phyloP scores from a whole-genome alignment of 108 stramenopile genomes.

The Mediolabrus comicus region DNA sequence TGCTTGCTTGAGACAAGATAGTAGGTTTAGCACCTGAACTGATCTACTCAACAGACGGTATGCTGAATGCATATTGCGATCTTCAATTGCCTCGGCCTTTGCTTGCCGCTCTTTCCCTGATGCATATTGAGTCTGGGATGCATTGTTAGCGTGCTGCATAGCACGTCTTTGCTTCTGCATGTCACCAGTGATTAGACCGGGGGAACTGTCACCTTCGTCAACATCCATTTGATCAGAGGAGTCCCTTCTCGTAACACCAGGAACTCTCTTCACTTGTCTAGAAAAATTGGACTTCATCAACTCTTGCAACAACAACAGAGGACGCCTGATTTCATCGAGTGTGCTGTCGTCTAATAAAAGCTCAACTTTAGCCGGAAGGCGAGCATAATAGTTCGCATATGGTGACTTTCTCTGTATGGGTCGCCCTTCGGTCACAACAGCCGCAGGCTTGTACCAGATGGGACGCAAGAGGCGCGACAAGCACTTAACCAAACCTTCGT shows the following conservation, averaged over 20 bases:
- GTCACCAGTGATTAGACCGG: slow-evolving; percentile 52
- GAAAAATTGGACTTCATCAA: slow-evolving; percentile 61
- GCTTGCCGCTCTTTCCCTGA: slow-evolving; percentile 49
- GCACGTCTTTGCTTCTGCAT: slow-evolving; percentile 62
- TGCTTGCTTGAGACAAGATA: slow-evolving; percentile 65
- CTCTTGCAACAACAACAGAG: slow-evolving; percentile 51
- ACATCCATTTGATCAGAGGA: slow-evolving; percentile 54
- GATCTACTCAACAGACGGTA: slow-evolving; percentile 78
- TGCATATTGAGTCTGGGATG: slow-evolving; percentile 13
- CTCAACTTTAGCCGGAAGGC: slow-evolving; percentile 78
- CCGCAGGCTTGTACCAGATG: slow-evolving; percentile 84
- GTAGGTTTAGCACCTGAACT: slow-evolving; percentile 70
- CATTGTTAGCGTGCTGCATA: background rate
- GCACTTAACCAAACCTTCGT: slow-evolving; percentile 63
- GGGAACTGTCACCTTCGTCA: slow-evolving; percentile 35
- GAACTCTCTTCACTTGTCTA: slow-evolving; percentile 60
- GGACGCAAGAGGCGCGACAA: slow-evolving; percentile 80
- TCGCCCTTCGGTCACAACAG: slow-evolving; percentile 81
- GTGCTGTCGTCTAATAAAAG: slow-evolving; percentile 67
- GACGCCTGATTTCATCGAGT: slow-evolving; percentile 58
- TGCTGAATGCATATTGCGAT: slow-evolving; percentile 80
- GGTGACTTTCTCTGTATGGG: slow-evolving; percentile 36
- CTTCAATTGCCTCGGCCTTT: slow-evolving; percentile 62
- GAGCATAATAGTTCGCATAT: slow-evolving; percentile 39
- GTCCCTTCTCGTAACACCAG: slow-evolving; percentile 36